Evolutionary conservation across 2,329 filamentous ascomycete species (phyloP).

Genomic region (Claviceps spartinae): DNA sequence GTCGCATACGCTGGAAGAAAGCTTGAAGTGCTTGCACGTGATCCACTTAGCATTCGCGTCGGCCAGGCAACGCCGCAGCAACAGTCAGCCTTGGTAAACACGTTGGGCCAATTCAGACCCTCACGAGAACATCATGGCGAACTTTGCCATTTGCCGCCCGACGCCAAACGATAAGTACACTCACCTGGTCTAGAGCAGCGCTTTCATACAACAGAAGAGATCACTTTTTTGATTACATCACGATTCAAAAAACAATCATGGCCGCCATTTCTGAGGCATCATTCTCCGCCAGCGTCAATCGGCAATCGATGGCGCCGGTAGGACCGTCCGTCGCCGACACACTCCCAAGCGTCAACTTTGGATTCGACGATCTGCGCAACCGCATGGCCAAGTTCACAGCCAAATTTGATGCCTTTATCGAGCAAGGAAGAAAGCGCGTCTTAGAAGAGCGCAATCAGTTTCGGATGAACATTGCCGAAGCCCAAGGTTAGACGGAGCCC

Average conservation of each 20-base stretch:
- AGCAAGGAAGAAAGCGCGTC: constrained; percentile 76
- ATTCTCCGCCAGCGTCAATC: constrained; percentile 47
- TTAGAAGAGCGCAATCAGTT: constrained; percentile 91
- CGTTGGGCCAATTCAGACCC: neutral
- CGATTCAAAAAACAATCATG: constrained; percentile 24
- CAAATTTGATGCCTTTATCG: constrained; percentile 88
- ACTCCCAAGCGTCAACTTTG: constrained; percentile 84
- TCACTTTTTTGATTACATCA: neutral
- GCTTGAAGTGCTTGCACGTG: constrained; percentile 9
- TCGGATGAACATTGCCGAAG: constrained; percentile 74
- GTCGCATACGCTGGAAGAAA: neutral
- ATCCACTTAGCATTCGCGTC: constrained; percentile 1
- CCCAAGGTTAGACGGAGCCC: constrained; percentile 54
- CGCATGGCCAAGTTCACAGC: constrained; percentile 88
- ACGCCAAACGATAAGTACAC: neutral
- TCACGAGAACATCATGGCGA: neutral
- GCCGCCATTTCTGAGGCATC: constrained; percentile 54
- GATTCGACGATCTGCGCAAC: constrained; percentile 87
- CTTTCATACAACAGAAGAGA: neutral
- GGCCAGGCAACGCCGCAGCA: constrained; percentile 3
- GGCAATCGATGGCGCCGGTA: constrained; percentile 43
- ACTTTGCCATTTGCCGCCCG: neutral
- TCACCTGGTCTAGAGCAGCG: neutral
- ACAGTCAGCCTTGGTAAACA: constrained; percentile 5
- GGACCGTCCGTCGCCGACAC: constrained; percentile 59